Conservation (phyloP, 805 yeast genomes). For the Blastobotrys attinorum region DNA sequence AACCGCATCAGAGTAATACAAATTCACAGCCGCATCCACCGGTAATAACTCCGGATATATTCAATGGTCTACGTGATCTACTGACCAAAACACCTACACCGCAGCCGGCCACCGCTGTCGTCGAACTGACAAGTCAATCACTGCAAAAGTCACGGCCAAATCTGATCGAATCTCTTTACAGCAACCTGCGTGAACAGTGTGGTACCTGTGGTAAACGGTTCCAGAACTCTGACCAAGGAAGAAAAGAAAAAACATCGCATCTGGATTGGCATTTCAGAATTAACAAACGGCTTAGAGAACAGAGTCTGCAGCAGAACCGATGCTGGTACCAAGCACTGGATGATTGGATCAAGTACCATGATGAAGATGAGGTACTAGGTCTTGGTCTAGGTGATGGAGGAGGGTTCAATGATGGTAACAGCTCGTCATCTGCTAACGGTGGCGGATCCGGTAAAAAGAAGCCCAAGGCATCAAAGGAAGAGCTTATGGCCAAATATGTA, state of each 20-base stretch:
- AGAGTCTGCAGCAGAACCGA: slow-evolving; percentile 50
- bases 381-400: slow-evolving; percentile 21
- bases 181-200: slow-evolving; percentile 70
- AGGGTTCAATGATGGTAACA: slow-evolving; percentile 15
- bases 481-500: slow-evolving; percentile 43
- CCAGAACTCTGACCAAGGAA: slow-evolving; percentile 49
- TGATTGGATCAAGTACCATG: slow-evolving; percentile 69
- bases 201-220: slow-evolving; percentile 86
- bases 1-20: not conserved
- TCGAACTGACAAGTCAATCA: slow-evolving; percentile 28
- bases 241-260: slow-evolving; percentile 51
- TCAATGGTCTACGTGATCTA: not conserved
- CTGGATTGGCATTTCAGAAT: slow-evolving; percentile 95
- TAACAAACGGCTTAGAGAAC: slow-evolving; percentile 59
- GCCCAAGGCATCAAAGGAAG: slow-evolving; percentile 20
- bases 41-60: not conserved
- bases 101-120: slow-evolving; percentile 5
- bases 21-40: no score
- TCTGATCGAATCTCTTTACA: slow-evolving; percentile 39
- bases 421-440: slow-evolving; percentile 12
- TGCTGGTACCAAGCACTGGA: slow-evolving; percentile 71
- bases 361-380: slow-evolving; percentile 48
- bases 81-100: not conserved
- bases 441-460: slow-evolving; percentile 15
- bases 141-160: slow-evolving; percentile 26